Conservation (phyloP, 1,284 basidiomycete species). For the Ganoderma meredithae region DNA sequence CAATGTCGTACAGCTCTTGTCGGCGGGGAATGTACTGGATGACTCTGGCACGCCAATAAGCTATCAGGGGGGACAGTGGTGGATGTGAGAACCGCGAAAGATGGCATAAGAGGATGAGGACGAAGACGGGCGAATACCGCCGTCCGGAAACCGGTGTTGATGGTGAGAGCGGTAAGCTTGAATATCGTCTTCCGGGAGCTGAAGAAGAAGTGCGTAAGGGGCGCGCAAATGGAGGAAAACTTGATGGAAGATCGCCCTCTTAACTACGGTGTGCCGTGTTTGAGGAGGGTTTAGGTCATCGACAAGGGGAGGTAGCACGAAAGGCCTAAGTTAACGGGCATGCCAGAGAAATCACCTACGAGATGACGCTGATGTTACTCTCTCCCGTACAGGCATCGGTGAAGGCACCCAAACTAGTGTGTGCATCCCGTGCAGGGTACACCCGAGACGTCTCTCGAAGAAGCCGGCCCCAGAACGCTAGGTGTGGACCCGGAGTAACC, state of each 20-base stretch:
- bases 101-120: slow-evolving; percentile 44
- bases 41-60: background rate
- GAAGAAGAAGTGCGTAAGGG: background rate
- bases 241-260: background rate
- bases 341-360: no score
- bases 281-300: slow-evolving; percentile 11
- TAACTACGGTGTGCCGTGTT: background rate
- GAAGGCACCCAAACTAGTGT: no score
- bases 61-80: background rate
- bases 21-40: background rate
- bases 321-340: no score
- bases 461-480: background rate
- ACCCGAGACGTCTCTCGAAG: no score
- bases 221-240: background rate
- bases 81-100: background rate
- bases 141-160: slow-evolving; percentile 18
- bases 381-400: no score
- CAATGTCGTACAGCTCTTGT: no score
- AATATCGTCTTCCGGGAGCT: slow-evolving; percentile 14
- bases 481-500: background rate
- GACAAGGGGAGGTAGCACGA: slow-evolving; percentile 3
- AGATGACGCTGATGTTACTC: no score
- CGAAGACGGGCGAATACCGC: slow-evolving; percentile 13
- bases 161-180: slow-evolving; percentile 11
- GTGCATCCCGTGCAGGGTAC: no score